Evolutionary conservation across 768 basidiomycete genomes (phyloP).

Genomic region (Hygrophoropsis aurantiaca): DNA sequence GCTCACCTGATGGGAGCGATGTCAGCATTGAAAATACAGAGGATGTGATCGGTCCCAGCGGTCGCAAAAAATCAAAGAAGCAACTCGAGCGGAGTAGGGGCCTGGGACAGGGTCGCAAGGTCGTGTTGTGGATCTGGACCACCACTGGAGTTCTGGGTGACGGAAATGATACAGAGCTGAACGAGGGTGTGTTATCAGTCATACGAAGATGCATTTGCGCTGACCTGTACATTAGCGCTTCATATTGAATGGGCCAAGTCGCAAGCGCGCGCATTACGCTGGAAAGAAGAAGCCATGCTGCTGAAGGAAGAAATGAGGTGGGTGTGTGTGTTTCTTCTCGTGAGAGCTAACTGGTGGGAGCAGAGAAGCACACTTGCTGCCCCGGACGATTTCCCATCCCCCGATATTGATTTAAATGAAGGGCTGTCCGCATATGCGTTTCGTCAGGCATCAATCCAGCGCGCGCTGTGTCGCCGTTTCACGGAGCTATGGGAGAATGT

Average conservation of each 20-base stretch:
- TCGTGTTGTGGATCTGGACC: constrained; percentile 27
- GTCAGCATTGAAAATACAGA: too few species aligned
- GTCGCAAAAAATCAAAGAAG: too few species aligned
- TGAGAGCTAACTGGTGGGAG: constrained; percentile 6
- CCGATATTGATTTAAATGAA: not conserved
- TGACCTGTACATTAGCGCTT: constrained; percentile 7
- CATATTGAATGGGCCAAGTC: constrained; percentile 26
- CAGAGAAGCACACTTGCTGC: too few species aligned
- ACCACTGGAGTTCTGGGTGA: not conserved
- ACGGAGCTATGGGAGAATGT: not conserved
- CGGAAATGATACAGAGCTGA: not conserved
- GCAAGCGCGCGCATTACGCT: constrained; percentile 17
- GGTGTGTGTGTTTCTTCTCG: constrained; percentile 13
- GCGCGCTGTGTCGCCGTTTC: not conserved
- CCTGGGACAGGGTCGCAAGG: constrained; percentile 11
- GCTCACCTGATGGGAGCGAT: too few species aligned
- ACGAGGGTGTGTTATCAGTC: constrained; percentile 6
- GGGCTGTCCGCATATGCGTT: constrained; percentile 9
- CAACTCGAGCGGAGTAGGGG: too few species aligned
- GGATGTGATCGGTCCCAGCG: too few species aligned
- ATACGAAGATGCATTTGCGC: not conserved
- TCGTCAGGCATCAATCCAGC: constrained; percentile 5
- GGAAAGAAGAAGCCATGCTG: constrained; percentile 23
- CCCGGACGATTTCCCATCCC: not conserved
- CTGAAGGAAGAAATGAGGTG: constrained; percentile 30